These are phyloP conservation scores for Phoenix dactylifera DNA, from an alignment of 176 grass and related monocot species.

Conservation along the genomic window DNA sequence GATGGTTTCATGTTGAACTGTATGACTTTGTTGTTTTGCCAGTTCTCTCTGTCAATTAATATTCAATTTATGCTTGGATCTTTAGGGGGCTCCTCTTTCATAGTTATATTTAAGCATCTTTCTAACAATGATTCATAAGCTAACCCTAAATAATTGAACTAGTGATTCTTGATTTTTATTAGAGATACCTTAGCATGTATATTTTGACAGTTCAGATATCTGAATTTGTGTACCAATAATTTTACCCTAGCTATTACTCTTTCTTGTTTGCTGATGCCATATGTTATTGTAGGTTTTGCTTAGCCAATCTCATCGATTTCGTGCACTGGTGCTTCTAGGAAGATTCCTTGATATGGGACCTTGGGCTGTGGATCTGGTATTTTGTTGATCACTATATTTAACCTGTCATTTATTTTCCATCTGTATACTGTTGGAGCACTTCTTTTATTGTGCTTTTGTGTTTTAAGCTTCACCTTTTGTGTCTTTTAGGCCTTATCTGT, in stretches of 20 bases:
- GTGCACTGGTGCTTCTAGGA: conserved; percentile 91
- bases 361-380: conserved; percentile 96
- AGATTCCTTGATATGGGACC: conserved; percentile 99
- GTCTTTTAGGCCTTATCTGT: conserved; percentile 78
- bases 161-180: too few species aligned
- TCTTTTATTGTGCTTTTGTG: neutral
- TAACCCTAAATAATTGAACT: too few species aligned
- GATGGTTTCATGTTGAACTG: too few species aligned
- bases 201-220: too few species aligned
- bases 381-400: neutral
- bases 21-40: too few species aligned
- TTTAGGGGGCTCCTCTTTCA: too few species aligned
- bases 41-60: too few species aligned
- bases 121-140: too few species aligned
- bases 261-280: conserved; percentile 4
- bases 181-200: too few species aligned
- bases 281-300: conserved; percentile 66
- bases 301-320: conserved; percentile 95
- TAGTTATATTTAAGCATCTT: too few species aligned
- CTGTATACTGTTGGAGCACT: too few species aligned
- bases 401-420: conserved; percentile 1
- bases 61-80: too few species aligned
- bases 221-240: neutral
- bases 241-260: conserved; percentile 10
- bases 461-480: conserved; percentile 1